Percentiles rank a stretch among this genome's conserved stretches.
phyloP scores from a whole-genome alignment of 306 rosid genomes.

The Datisca glomerata region DNA sequence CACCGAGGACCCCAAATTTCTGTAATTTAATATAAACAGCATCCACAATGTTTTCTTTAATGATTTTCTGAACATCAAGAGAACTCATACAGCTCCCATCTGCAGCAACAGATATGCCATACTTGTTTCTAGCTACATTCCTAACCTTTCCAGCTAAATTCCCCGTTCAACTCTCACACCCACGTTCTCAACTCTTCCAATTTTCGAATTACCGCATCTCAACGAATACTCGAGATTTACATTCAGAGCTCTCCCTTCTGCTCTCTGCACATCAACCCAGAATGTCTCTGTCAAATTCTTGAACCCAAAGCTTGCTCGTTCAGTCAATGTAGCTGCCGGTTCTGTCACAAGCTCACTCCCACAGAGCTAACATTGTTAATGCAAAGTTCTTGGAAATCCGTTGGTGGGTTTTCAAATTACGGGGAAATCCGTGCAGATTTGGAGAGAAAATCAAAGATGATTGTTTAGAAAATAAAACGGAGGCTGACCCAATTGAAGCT shows the following conservation, averaged over 20 bases:
- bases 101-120: conserved; percentile 13
- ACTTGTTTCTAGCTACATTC: conserved; percentile 8
- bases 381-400: no score
- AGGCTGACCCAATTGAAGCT: no score
- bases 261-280: conserved; percentile 16
- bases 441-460: no score
- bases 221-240: conserved; percentile 1
- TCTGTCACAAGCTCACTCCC: conserved; percentile 7
- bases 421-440: no score
- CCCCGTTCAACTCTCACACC: conserved; percentile 13
- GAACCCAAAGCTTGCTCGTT: conserved; percentile 12
- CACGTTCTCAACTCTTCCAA: conserved; percentile 6
- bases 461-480: no score
- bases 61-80: conserved; percentile 6
- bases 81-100: conserved; percentile 13
- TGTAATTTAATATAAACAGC: conserved; percentile 13
- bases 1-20: conserved; percentile 15
- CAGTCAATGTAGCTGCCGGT: neutral
- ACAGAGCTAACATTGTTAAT: no score
- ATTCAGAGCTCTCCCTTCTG: conserved; percentile 10
- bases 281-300: conserved; percentile 11
- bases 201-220: neutral
- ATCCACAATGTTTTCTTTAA: conserved; percentile 7
- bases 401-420: no score
- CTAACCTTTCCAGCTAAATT: conserved; percentile 10